Conservation (phyloP, 208 protist genomes). For the Strigomonas culicis region DNA sequence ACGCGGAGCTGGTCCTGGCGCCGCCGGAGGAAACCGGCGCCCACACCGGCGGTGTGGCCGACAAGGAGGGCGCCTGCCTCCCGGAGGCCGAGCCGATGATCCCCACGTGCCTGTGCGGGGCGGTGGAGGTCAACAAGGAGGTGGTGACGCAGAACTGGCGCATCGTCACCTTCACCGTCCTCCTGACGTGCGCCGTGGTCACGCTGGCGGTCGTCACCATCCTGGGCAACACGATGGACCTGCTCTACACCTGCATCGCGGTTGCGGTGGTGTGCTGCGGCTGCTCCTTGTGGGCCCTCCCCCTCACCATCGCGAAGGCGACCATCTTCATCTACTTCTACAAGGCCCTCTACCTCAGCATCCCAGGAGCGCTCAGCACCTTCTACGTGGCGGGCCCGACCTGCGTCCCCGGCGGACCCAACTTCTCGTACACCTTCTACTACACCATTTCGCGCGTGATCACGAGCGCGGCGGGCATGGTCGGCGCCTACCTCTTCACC, state of each 20-base stretch:
- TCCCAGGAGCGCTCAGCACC: conserved; percentile 35
- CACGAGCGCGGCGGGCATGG: conserved; percentile 16
- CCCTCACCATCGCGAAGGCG: conserved; percentile 34
- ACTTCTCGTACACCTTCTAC: conserved; percentile 50
- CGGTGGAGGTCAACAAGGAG: conserved; percentile 37
- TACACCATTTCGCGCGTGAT: conserved; percentile 25
- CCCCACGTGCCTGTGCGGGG: conserved; percentile 19
- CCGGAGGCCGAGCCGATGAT: conserved; percentile 9
- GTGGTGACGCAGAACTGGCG: conserved; percentile 23
- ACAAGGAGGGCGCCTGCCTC: neutral
- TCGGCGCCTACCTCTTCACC: conserved; percentile 26
- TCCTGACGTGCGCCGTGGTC: conserved; percentile 29
- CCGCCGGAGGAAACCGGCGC: too few species aligned
- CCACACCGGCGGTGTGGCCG: neutral
- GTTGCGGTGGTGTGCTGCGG: conserved; percentile 18
- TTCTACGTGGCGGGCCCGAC: conserved; percentile 29
- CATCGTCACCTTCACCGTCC: conserved; percentile 27
- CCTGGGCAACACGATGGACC: conserved; percentile 12
- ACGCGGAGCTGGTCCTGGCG: neutral
- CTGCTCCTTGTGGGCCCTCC: conserved; percentile 28
- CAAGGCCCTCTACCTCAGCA: conserved; percentile 35
- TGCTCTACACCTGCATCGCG: conserved; percentile 18
- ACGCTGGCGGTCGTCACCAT: conserved; percentile 28
- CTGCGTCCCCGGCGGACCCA: conserved; percentile 26
- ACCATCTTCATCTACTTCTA: conserved; percentile 31